Evolutionary conservation across 306 rosid species (phyloP), one percentile per base, ranked within the genome.

Genomic region (Alnus rubra): DNA sequence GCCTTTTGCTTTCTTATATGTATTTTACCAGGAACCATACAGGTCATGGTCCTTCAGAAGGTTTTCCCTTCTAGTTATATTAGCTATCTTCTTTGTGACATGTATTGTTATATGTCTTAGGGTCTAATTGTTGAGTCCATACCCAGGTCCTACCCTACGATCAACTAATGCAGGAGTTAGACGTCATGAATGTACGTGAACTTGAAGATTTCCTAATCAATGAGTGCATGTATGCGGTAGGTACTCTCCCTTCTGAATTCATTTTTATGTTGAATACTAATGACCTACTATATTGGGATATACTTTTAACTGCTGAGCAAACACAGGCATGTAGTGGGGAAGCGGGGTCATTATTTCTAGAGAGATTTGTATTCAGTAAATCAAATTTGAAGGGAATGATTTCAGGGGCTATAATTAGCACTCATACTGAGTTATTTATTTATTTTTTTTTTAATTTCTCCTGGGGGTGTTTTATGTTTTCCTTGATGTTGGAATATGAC

Each of bases 201-300:
- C 97, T 93, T 47, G 98, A 95, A 90, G 97, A 95, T 85, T 95
- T 95, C 87, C 92, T 95, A 73, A 95, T 95, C 81, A 93, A 95
- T 69, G 98, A 90, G 84, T 95, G 99, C 96, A 95, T 95, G 98
- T 90, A 95, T 83, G 94, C 89, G 97, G 99, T 95, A 93, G 69
- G 90, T 77, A 74, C 77, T 79, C 70, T 64, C 42, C 83, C 45
- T 80, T 84, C 62, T 2, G 14, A 56, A 80, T 50, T 73, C 37
- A 50, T 74, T 1, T 56, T 71, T 35, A 74, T 75, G 33, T 74
- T 78, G 70, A 74, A 31, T 48, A 49, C 30, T 73, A 44, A 48
- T n/a, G 42, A 75, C 63, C 33, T 73, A 47, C 35, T 63, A 49
- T 11, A 71, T 73, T 74, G 58, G 42, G 31, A 83, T 30, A 23